These are phyloP conservation scores for Curvularia spicifera DNA, from an alignment of 2,329 filamentous ascomycete genomes.

Conservation along the genomic window DNA sequence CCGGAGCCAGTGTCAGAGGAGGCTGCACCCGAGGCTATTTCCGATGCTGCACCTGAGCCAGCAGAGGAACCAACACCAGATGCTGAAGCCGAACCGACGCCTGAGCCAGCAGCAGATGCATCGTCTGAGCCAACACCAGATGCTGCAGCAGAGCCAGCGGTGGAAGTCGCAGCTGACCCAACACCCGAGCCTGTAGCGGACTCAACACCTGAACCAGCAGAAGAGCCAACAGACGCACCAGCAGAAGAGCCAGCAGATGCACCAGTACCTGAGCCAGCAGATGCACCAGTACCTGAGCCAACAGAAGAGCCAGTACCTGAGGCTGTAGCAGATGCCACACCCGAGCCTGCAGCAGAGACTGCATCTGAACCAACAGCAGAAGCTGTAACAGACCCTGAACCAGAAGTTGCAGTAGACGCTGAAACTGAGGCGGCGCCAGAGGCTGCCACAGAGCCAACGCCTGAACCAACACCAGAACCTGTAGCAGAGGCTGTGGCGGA, in stretches of 20 bases:
- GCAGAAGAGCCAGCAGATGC: too few relatives aligned
- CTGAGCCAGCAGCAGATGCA: too few relatives aligned
- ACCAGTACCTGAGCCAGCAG: too few relatives aligned
- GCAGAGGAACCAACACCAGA: neutral
- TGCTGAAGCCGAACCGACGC: too few relatives aligned
- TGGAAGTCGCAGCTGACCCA: too few relatives aligned
- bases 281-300: too few relatives aligned
- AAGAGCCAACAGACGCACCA: neutral
- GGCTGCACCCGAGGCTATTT: neutral
- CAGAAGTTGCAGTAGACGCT: neutral
- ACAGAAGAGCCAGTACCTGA: neutral
- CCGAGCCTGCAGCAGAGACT: neutral
- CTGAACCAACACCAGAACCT: neutral
- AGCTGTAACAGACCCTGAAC: neutral
- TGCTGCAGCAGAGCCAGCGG: too few relatives aligned
- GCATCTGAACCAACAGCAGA: neutral
- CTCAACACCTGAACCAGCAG: neutral
- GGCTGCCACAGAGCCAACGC: neutral
- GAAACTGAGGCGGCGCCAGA: neutral
- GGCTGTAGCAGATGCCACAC: neutral
- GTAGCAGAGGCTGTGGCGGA: neutral
- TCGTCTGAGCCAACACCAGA: too few relatives aligned
- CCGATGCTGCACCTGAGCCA: neutral
- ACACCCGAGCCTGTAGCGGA: neutral
- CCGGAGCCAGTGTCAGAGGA: neutral